phyloP scores from a whole-genome alignment of 257 asterid genomes.

The Nyctanthes arbortristis region DNA sequence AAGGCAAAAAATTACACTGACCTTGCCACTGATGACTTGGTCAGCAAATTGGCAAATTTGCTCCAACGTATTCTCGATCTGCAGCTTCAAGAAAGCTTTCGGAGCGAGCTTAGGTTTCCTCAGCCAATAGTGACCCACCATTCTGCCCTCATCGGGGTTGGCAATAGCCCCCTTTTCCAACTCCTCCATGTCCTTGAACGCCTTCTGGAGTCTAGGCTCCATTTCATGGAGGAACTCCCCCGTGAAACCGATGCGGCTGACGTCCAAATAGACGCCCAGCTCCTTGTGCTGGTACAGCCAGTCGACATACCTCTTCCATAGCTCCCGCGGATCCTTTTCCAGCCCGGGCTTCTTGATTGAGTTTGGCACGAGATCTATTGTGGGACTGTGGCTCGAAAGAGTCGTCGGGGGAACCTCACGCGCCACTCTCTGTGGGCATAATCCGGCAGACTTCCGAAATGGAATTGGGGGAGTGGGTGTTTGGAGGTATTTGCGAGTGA shows the following conservation, averaged over 20 bases:
- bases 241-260: slow-evolving; percentile 89
- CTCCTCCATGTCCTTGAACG: slow-evolving; percentile 77
- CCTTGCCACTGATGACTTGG: slow-evolving; percentile 96
- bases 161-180: slow-evolving; percentile 97
- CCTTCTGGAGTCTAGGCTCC: slow-evolving; percentile 80
- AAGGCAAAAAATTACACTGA: slow-evolving; percentile 31
- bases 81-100: slow-evolving; percentile 51
- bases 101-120: slow-evolving; percentile 84
- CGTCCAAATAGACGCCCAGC: slow-evolving; percentile 81
- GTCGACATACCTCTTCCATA: slow-evolving; percentile 85
- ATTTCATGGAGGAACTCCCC: slow-evolving; percentile 70
- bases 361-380: slow-evolving; percentile 36
- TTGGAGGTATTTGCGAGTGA: slow-evolving; percentile 3
- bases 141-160: slow-evolving; percentile 94
- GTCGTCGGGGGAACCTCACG: slow-evolving; percentile 65
- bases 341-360: slow-evolving; percentile 29
- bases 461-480: slow-evolving; percentile 11
- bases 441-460: slow-evolving; percentile 11
- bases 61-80: slow-evolving; percentile 72
- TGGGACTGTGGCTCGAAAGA: slow-evolving; percentile 23
- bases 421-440: slow-evolving; percentile 60
- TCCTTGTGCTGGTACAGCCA: slow-evolving; percentile 98
- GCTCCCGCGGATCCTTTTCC: slow-evolving; percentile 60
- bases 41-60: slow-evolving; percentile 68
- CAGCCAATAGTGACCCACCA: slow-evolving; percentile 99